phyloP scores from a whole-genome alignment of 495 filamentous ascomycete genomes.

The Talaromyces ruber region DNA sequence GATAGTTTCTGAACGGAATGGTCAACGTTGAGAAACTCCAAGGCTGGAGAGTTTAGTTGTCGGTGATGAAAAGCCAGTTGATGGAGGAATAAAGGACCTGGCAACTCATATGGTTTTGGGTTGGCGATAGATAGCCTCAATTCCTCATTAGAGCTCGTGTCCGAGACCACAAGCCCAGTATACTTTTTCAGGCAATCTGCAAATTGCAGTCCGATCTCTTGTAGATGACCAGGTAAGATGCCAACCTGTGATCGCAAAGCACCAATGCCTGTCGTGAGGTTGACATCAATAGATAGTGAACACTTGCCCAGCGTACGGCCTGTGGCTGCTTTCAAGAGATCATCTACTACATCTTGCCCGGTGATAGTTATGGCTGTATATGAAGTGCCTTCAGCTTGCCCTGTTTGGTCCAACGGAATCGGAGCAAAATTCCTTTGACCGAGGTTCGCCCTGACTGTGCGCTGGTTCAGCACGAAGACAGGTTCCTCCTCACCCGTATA shows the following conservation, averaged over 20 bases:
- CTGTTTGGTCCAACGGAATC: conserved; percentile 9
- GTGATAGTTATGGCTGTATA: neutral
- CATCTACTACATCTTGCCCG: neutral
- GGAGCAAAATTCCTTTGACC: conserved; percentile 14
- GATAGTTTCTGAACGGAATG: conserved; percentile 37
- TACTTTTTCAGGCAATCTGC: conserved; percentile 14
- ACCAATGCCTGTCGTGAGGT: conserved; percentile 14
- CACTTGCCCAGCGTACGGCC: conserved; percentile 12
- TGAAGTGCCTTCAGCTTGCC: neutral
- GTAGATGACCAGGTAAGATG: conserved; percentile 15
- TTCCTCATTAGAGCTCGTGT: conserved; percentile 9
- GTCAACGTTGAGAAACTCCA: conserved; percentile 50
- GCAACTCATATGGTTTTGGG: conserved; percentile 37
- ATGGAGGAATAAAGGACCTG: conserved; percentile 58
- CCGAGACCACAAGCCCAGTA: conserved; percentile 8
- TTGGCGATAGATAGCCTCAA: conserved; percentile 54
- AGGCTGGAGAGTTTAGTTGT: conserved; percentile 25
- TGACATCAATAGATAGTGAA: conserved; percentile 15
- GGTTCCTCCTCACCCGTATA: conserved; percentile 25
- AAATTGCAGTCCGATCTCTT: conserved; percentile 19
- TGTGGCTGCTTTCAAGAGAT: conserved; percentile 4
- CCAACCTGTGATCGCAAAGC: conserved; percentile 14
- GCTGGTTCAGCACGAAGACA: conserved; percentile 24
- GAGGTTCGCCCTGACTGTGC: conserved; percentile 25
- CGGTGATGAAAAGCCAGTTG: conserved; percentile 39